Base-by-base conservation (phyloP, 1,284 basidiomycete genomes). In the Cutaneotrichosporon sp. region DNA sequence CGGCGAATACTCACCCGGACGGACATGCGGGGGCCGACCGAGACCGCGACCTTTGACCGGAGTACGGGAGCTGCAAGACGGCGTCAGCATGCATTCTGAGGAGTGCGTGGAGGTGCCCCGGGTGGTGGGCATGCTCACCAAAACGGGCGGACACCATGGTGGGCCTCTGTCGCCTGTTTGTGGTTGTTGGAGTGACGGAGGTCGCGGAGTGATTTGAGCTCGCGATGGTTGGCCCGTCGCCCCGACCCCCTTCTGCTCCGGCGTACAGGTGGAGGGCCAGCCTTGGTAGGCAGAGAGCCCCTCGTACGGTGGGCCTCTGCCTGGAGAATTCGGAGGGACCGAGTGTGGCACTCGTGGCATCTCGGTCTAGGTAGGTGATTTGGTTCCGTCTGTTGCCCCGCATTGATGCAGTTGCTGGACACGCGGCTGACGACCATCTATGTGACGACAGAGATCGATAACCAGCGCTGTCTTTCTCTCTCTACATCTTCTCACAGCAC, bases 81-180 rank as follows among this genome's bases (percentile, higher is more conserved):
- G 38, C 7, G 50, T 66, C 50, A 68, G 61, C 56, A 52, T 49
- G 47, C 22, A 51, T 14, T 34, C 42, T 21, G 8, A 22, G 30
- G 26, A 11, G 26, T 10, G 22, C 49, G 10, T 4, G 18, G 4
- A 18, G 51, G 51, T 34, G 7, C 4, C 31, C 51, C 14, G 14
- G 18, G 13, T 31, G 30, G 4, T 18, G 14, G 38, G 13, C 2
- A 3, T 34, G 36, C 74, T 53, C 60, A 76, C 74, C 66, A 47
- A 74, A 63, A 57, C 74, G 69, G 42, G 69, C 60, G 57, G 70
- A 71, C 60, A 71, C 70, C 74, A 76, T 76, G 30, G 65, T 71
- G 65, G 36, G 26, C 61, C 59, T 58, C 55, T 63, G 53, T 58
- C 52, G 59, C 53, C 38, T 50, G 46, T 38, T 50, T 61, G 42